These are phyloP conservation scores for Yamadazyma diddensiae DNA, from an alignment of 1,139 yeast species.

Conservation along the genomic window DNA sequence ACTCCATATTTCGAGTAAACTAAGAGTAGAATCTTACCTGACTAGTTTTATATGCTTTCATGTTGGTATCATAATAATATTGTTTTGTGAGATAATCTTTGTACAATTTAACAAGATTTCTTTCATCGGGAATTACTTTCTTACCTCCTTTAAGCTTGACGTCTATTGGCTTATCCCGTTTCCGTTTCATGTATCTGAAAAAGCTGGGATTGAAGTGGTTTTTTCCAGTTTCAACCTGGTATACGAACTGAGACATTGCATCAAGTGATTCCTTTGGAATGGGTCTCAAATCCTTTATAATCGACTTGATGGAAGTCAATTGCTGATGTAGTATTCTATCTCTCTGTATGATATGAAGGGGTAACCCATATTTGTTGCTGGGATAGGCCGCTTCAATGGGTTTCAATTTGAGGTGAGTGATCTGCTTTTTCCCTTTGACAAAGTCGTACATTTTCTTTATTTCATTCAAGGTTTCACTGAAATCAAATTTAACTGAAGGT, in stretches of 20 bases:
- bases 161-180: slow-evolving; percentile 17
- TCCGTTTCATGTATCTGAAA: slow-evolving; percentile 24
- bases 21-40: slow-evolving; percentile 4
- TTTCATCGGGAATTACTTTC: slow-evolving; percentile 29
- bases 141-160: slow-evolving; percentile 23
- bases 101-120: slow-evolving; percentile 27
- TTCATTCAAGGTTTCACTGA: too few relatives aligned
- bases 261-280: slow-evolving; percentile 13
- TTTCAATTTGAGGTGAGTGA: slow-evolving; percentile 25
- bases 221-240: slow-evolving; percentile 17
- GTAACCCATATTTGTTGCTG: slow-evolving; percentile 31
- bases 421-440: neutral
- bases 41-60: slow-evolving; percentile 3
- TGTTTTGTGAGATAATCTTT: slow-evolving; percentile 33
- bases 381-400: slow-evolving; percentile 34
- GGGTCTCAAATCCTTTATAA: slow-evolving; percentile 22
- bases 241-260: slow-evolving; percentile 11
- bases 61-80: slow-evolving; percentile 21
- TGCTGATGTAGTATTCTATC: slow-evolving; percentile 25
- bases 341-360: slow-evolving; percentile 26
- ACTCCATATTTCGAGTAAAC: slow-evolving; percentile 27
- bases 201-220: slow-evolving; percentile 22
- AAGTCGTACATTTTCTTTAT: slow-evolving; percentile 3
- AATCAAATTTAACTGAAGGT: too few relatives aligned
- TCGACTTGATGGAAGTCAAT: slow-evolving; percentile 21